These are phyloP conservation scores for Ceratocystis papillata DNA, from an alignment of 2,329 filamentous ascomycete species.

Conservation along the genomic window DNA sequence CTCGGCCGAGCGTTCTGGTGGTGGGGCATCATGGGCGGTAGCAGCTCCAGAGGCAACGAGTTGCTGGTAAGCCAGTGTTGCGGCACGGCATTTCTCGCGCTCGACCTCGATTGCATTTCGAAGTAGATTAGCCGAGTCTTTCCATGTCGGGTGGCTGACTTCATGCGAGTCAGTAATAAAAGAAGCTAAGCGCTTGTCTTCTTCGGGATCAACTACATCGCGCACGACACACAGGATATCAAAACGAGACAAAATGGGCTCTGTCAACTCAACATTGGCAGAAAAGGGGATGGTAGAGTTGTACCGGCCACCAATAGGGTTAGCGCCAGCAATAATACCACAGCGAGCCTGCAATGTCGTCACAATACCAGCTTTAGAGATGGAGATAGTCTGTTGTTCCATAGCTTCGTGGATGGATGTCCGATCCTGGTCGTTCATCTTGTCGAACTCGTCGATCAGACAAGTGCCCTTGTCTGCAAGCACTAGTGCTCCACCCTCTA, in stretches of 20 bases:
- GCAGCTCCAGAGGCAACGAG: constrained; percentile 15
- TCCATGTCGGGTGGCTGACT: constrained; percentile 65
- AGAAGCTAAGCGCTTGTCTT: constrained; percentile 84
- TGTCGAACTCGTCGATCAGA: constrained; percentile 97
- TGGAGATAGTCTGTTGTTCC: constrained; percentile 99
- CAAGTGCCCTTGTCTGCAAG: constrained; percentile 91
- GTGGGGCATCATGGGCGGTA: constrained; percentile 16
- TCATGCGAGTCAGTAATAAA: constrained; percentile 95
- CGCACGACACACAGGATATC: constrained; percentile 94
- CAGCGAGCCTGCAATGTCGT: constrained; percentile 93
- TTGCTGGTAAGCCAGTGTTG: constrained; percentile 14
- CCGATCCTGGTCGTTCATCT: constrained; percentile 98
- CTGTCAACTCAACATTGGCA: constrained; percentile 90
- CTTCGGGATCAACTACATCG: constrained; percentile 81
- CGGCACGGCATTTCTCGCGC: constrained; percentile 20
- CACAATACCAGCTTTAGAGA: constrained; percentile 96
- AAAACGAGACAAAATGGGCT: constrained; percentile 95
- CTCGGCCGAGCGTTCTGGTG: constrained; percentile 38
- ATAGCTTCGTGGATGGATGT: constrained; percentile 99
- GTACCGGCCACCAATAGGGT: constrained; percentile 91
- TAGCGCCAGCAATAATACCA: constrained; percentile 91
- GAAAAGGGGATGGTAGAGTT: constrained; percentile 94
- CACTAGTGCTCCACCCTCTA: constrained; percentile 91
- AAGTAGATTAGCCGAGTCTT: constrained; percentile 30
- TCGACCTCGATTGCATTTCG: constrained; percentile 56